A percentile compares a stretch with the other conserved stretches of the same genome.
Evolutionary conservation across 1,139 yeast genomes (phyloP).

Genomic region (Zhuliangozyma blackwelliae): DNA sequence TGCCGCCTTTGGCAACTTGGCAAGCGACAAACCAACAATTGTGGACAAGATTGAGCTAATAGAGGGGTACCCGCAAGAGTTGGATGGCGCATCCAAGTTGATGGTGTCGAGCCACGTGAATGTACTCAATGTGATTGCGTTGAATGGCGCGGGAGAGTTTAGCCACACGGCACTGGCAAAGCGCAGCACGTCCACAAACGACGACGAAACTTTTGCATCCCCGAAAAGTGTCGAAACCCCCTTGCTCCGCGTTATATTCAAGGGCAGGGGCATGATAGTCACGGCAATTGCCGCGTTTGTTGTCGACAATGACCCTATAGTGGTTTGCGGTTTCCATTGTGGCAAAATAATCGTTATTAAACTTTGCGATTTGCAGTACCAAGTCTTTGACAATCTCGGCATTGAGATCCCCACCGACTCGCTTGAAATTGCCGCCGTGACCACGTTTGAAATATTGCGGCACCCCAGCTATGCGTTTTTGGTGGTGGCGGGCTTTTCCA

Average conservation of each 20-base stretch:
- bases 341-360: slow-evolving; percentile 33
- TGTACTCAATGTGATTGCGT: slow-evolving; percentile 32
- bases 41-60: slow-evolving; percentile 11
- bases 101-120: slow-evolving; percentile 34
- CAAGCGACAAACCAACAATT: background rate
- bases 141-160: slow-evolving; percentile 22
- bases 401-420: slow-evolving; percentile 11
- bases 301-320: slow-evolving; percentile 19
- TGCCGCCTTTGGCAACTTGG: background rate
- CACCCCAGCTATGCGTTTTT: slow-evolving; percentile 30
- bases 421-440: slow-evolving; percentile 19
- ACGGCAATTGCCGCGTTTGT: slow-evolving; percentile 29
- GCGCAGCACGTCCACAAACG: too few species aligned
- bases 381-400: slow-evolving; percentile 23
- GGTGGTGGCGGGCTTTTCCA: slow-evolving; percentile 36
- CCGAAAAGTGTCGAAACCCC: slow-evolving; percentile 28
- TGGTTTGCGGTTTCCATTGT: slow-evolving; percentile 34
- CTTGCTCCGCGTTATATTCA: slow-evolving; percentile 29
- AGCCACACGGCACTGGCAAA: slow-evolving; percentile 8
- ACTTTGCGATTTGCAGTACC: slow-evolving; percentile 23
- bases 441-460: slow-evolving; percentile 28
- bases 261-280: slow-evolving; percentile 18
- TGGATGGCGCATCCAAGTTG: slow-evolving; percentile 17
- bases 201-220: too few species aligned
- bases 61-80: slow-evolving; percentile 14